phyloP scores from a whole-genome alignment of 306 rosid genomes.

The Dryas alaskensis region DNA sequence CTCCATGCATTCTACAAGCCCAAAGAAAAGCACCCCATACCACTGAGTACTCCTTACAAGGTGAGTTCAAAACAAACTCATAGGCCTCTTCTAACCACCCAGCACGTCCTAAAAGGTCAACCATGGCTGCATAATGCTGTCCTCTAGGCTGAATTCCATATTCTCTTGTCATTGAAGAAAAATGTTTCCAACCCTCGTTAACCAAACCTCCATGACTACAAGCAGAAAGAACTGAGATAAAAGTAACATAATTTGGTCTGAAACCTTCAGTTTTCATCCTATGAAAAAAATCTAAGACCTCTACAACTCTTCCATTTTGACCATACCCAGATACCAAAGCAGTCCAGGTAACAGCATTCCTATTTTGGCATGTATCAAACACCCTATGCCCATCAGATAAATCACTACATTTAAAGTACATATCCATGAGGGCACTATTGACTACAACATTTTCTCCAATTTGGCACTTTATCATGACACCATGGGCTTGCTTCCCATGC shows the following conservation, averaged over 20 bases:
- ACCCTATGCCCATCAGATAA: slow-evolving; percentile 46
- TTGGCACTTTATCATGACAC: slow-evolving; percentile 57
- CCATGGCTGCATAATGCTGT: slow-evolving; percentile 74
- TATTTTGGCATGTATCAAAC: slow-evolving; percentile 53
- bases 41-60: slow-evolving; percentile 62
- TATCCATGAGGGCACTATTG: slow-evolving; percentile 67
- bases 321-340: slow-evolving; percentile 71
- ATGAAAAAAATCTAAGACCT: slow-evolving; percentile 56
- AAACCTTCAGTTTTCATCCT: slow-evolving; percentile 62
- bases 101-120: slow-evolving; percentile 64
- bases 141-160: slow-evolving; percentile 61
- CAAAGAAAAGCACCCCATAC: slow-evolving; percentile 75
- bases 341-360: slow-evolving; percentile 74
- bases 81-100: slow-evolving; percentile 63
- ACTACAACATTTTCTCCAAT: slow-evolving; percentile 55
- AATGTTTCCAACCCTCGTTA: slow-evolving; percentile 57
- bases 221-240: slow-evolving; percentile 79
- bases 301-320: slow-evolving; percentile 58
- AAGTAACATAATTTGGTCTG: slow-evolving; percentile 70
- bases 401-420: slow-evolving; percentile 75
- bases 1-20: slow-evolving; percentile 70
- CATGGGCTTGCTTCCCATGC: slow-evolving; percentile 65
- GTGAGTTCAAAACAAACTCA: slow-evolving; percentile 52
- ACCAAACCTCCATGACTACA: slow-evolving; percentile 75
- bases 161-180: slow-evolving; percentile 61